These are phyloP conservation scores for Coniochaeta ligniaria DNA, from an alignment of 2,329 filamentous ascomycete species.

Conservation along the genomic window DNA sequence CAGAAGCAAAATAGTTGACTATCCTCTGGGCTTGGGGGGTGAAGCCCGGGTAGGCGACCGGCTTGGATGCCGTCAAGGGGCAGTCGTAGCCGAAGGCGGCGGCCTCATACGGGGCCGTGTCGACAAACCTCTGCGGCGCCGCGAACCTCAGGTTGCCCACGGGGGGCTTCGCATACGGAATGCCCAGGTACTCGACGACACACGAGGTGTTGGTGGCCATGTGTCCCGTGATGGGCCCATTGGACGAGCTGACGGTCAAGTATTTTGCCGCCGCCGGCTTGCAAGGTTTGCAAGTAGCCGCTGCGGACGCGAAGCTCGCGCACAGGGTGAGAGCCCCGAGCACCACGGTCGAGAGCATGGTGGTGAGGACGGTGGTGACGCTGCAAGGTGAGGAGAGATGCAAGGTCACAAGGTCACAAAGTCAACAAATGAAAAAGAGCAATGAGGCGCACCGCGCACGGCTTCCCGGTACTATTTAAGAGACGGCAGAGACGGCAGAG, in stretches of 20 bases:
- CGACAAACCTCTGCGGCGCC: conserved; percentile 13
- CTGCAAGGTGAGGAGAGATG: not conserved
- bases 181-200: conserved; percentile 28
- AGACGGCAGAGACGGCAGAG: no score
- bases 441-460: not conserved
- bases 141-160: conserved; percentile 15
- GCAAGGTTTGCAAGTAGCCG: not conserved
- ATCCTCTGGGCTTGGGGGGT: conserved; percentile 22
- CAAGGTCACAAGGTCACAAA: not conserved
- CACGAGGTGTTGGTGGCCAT: conserved; percentile 16
- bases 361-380: not conserved
- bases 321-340: conserved; percentile 1
- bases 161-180: conserved; percentile 18
- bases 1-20: conserved; percentile 15
- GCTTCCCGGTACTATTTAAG: not conserved
- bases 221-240: conserved; percentile 26
- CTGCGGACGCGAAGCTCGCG: not conserved
- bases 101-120: conserved; percentile 10
- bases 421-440: not conserved
- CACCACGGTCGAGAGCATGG: not conserved
- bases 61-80: conserved; percentile 14
- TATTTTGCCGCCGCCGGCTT: conserved; percentile 4
- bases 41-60: conserved; percentile 17
- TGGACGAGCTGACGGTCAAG: conserved; percentile 21
- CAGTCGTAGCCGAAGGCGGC: conserved; percentile 20